Conservation (phyloP, 257 asterid species). For the Ilex aquifolium region DNA sequence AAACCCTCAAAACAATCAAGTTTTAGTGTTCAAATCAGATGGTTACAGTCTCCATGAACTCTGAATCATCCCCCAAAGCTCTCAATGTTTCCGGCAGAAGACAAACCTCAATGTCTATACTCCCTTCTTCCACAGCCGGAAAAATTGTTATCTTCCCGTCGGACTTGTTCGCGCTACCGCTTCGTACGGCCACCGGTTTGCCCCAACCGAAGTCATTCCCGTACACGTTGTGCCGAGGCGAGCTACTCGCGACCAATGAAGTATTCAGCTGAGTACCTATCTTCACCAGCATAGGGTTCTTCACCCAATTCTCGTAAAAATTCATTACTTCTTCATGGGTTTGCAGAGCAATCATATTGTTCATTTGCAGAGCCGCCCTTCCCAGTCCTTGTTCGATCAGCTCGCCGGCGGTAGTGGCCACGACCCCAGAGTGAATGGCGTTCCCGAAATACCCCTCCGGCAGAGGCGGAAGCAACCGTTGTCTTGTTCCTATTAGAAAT, state of each 20-base stretch:
- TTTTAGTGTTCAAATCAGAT: neutral
- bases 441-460: slow-evolving; percentile 44
- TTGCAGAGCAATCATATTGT: slow-evolving; percentile 14
- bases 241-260: slow-evolving; percentile 20
- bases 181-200: slow-evolving; percentile 41
- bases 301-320: slow-evolving; percentile 20
- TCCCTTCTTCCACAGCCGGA: slow-evolving; percentile 31
- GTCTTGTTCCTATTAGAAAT: slow-evolving; percentile 25
- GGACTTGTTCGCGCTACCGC: slow-evolving; percentile 30
- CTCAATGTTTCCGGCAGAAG: slow-evolving; percentile 20
- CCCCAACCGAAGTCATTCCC: slow-evolving; percentile 49
- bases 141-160: slow-evolving; percentile 39
- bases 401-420: slow-evolving; percentile 16
- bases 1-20: too few species aligned
- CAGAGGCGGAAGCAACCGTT: slow-evolving; percentile 32
- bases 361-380: slow-evolving; percentile 41
- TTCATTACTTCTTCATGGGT: slow-evolving; percentile 19
- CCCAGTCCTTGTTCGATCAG: slow-evolving; percentile 30
- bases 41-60: slow-evolving; percentile 28
- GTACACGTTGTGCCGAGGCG: slow-evolving; percentile 40
- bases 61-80: slow-evolving; percentile 35
- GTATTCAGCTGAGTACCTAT: slow-evolving; percentile 6
- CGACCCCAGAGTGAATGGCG: slow-evolving; percentile 17
- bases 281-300: slow-evolving; percentile 19
- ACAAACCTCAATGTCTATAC: slow-evolving; percentile 49